Percentiles rank a stretch among this genome's conserved stretches.
Evolutionary conservation across 2,329 filamentous ascomycete species (phyloP).

Genomic region (Ophiosphaerella herpotricha): DNA sequence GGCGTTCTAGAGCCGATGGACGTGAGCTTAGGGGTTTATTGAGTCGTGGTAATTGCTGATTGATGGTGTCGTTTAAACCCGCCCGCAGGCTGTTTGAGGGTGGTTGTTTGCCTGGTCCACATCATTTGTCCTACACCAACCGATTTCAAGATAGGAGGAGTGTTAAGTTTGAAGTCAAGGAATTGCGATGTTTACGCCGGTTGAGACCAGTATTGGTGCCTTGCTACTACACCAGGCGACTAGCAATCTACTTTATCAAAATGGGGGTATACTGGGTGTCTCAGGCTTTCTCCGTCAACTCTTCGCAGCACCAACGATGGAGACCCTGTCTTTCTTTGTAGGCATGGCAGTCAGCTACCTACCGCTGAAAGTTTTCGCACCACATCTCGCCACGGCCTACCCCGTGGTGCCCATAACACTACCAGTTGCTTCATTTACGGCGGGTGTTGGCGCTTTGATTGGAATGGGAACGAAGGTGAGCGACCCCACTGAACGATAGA

Average conservation of each 20-base stretch:
- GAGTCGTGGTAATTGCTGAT: background rate
- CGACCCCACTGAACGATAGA: background rate
- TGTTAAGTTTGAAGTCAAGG: background rate
- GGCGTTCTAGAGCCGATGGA: background rate
- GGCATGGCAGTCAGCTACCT: constrained; percentile 53
- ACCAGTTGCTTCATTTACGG: constrained; percentile 44
- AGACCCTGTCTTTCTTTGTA: constrained; percentile 52
- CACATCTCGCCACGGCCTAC: constrained; percentile 52
- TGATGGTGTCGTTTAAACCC: background rate
- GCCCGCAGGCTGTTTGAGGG: background rate
- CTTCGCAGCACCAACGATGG: constrained; percentile 47
- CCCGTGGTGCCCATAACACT: constrained; percentile 43
- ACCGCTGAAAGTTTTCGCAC: constrained; percentile 49
- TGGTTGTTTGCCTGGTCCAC: background rate
- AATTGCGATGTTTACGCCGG: constrained; percentile 57
- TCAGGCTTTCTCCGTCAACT: constrained; percentile 54
- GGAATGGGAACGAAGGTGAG: constrained; percentile 60
- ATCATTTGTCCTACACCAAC: background rate
- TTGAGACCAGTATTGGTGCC: constrained; percentile 58
- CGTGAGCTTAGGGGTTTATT: constrained; percentile 1
- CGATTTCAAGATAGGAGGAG: background rate
- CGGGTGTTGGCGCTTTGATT: constrained; percentile 51
- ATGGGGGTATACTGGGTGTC: constrained; percentile 57
- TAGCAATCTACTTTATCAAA: constrained; percentile 55
- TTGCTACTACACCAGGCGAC: constrained; percentile 57